phyloP scores from a whole-genome alignment of 768 basidiomycete genomes.

The Cytidiella melzeri region DNA sequence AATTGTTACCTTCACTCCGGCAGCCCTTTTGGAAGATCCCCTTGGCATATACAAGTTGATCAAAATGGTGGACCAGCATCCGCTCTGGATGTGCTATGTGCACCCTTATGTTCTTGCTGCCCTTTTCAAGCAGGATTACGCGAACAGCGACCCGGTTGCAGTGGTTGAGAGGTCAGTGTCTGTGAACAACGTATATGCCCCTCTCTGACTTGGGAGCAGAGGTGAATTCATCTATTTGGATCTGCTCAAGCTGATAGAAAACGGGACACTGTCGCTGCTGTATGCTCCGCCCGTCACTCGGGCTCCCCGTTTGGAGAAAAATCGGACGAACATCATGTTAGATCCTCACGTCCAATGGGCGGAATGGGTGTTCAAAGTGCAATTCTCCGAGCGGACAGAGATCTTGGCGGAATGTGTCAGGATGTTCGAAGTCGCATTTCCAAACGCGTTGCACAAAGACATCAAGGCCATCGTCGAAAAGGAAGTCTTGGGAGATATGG shows the following conservation, averaged over 20 bases:
- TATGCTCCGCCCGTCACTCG: constrained; percentile 39
- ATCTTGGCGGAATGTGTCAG: constrained; percentile 40
- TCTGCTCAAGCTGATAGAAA: constrained; percentile 45
- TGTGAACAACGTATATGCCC: neutral
- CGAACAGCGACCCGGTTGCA: constrained; percentile 33
- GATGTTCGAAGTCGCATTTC: constrained; percentile 33
- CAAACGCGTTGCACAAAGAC: constrained; percentile 28
- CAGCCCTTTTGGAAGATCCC: constrained; percentile 50
- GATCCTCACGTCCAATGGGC: constrained; percentile 32
- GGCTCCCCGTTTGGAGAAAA: constrained; percentile 1
- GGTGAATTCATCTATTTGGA: constrained; percentile 33
- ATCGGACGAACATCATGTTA: neutral
- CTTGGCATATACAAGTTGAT: constrained; percentile 43
- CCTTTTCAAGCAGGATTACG: constrained; percentile 35
- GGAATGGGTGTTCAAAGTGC: constrained; percentile 25
- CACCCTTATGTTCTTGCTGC: constrained; percentile 59
- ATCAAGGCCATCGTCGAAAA: constrained; percentile 35
- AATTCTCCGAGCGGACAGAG: constrained; percentile 28
- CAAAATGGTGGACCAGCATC: constrained; percentile 47
- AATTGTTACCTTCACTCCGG: constrained; percentile 63
- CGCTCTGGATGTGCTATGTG: constrained; percentile 64
- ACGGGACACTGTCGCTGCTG: constrained; percentile 50
- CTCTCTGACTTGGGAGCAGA: constrained; percentile 26
- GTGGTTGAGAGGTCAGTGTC: constrained; percentile 35
- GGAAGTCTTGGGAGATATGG: constrained; percentile 44